phyloP scores from a whole-genome alignment of 192 early-diverging fungal species.

The Geosiphon pyriformis region DNA sequence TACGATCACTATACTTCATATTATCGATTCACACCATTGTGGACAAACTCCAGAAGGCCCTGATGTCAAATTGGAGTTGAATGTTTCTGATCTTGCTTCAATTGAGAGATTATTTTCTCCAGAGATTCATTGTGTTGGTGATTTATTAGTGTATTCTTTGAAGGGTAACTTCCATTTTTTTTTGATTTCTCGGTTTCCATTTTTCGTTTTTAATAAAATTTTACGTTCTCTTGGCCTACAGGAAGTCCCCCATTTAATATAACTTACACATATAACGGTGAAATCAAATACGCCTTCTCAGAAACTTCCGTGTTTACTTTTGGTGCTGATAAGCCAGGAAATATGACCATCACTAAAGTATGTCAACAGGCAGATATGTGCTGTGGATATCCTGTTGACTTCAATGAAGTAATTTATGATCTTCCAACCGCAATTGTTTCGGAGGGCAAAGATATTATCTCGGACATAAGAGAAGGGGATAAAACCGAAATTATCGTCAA shows the following conservation, averaged over 20 bases:
- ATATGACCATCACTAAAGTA: conserved; percentile 41
- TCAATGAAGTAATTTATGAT: conserved; percentile 36
- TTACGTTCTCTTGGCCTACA: conserved; percentile 3
- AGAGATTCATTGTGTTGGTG: conserved; percentile 41
- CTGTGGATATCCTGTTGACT: conserved; percentile 31
- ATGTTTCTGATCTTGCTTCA: conserved; percentile 15
- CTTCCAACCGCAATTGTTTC: conserved; percentile 35
- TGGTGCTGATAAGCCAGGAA: conserved; percentile 43
- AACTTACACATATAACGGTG: conserved; percentile 33
- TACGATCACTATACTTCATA: conserved; percentile 27
- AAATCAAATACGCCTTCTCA: conserved; percentile 24
- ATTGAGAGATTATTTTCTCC: conserved; percentile 15
- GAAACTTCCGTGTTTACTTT: conserved; percentile 22
- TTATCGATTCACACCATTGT: conserved; percentile 38
- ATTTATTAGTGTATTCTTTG: conserved; percentile 29
- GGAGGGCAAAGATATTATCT: conserved; percentile 38
- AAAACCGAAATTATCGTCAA: conserved; percentile 38
- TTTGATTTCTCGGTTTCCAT: not conserved
- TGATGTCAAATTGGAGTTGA: not conserved
- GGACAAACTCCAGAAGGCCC: not conserved
- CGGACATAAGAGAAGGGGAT: conserved; percentile 42
- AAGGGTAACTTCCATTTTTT: conserved; percentile 26
- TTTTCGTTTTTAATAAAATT: not conserved
- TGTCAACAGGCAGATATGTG: conserved; percentile 42
- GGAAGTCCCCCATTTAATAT: conserved; percentile 14